Evolutionary conservation across 1,284 basidiomycete genomes (phyloP).

Genomic region (Chondrostereum purpureum): DNA sequence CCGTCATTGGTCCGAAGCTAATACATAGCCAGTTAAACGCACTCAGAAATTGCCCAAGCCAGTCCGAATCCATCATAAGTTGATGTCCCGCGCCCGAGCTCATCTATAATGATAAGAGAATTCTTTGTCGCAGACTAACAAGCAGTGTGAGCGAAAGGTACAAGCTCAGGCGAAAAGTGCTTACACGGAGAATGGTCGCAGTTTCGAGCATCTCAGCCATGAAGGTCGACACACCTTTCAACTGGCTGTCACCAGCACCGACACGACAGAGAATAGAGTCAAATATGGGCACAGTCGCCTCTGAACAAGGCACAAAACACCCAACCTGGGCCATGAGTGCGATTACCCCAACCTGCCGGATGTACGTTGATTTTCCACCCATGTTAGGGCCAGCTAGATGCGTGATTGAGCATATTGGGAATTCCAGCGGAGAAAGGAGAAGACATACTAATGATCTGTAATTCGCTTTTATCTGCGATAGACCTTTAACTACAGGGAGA

Average conservation of each 20-base stretch:
- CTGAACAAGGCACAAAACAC: conserved; percentile 88
- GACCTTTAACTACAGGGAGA: conserved; percentile 12
- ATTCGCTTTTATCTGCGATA: conserved; percentile 63
- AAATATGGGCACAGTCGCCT: conserved; percentile 86
- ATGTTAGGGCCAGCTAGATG: conserved; percentile 85
- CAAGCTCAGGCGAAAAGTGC: conserved; percentile 19
- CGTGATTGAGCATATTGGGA: not conserved
- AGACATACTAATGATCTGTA: conserved; percentile 76
- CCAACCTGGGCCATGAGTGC: conserved; percentile 94
- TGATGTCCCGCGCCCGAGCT: conserved; percentile 95
- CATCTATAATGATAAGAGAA: conserved; percentile 97
- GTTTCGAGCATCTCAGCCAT: conserved; percentile 99
- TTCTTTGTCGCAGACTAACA: conserved; percentile 82
- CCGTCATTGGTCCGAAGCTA: not conserved
- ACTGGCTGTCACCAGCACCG: conserved; percentile 94
- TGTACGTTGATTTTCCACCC: conserved; percentile 94
- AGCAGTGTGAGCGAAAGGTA: not conserved
- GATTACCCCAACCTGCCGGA: conserved; percentile 88
- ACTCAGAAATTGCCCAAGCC: conserved; percentile 95
- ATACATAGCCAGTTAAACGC: conserved; percentile 23
- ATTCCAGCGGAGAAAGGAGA: conserved; percentile 8
- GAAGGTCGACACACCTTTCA: conserved; percentile 97
- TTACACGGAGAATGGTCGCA: conserved; percentile 86
- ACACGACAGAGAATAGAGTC: conserved; percentile 96
- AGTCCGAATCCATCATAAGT: conserved; percentile 96